phyloP scores from a whole-genome alignment of 768 basidiomycete genomes.

The Leccinellum luteum region DNA sequence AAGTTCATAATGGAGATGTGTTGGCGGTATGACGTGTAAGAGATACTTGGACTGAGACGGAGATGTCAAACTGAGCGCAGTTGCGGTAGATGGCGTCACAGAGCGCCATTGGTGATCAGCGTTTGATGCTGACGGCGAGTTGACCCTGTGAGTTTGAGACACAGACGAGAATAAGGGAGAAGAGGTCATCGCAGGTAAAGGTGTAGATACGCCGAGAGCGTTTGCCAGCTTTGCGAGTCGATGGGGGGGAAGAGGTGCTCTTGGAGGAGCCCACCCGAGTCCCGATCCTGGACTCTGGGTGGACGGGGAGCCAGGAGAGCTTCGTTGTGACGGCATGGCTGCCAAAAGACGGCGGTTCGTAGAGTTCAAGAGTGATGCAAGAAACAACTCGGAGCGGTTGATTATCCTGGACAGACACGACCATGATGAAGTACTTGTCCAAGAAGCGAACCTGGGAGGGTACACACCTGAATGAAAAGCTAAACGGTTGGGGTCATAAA shows the following conservation, averaged over 20 bases:
- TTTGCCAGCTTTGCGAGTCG: slow-evolving; percentile 82
- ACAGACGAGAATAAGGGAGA: slow-evolving; percentile 13
- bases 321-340: slow-evolving; percentile 16
- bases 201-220: slow-evolving; percentile 77
- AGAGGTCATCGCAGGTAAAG: slow-evolving; percentile 51
- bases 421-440: neutral
- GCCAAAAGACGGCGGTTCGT: slow-evolving; percentile 5
- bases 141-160: slow-evolving; percentile 12
- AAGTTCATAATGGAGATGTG: slow-evolving; percentile 64
- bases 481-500: neutral
- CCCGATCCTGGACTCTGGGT: slow-evolving; percentile 10
- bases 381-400: neutral
- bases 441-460: neutral
- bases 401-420: neutral
- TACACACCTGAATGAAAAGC: slow-evolving; percentile 13
- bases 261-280: slow-evolving; percentile 57
- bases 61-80: slow-evolving; percentile 38
- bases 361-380: slow-evolving; percentile 3
- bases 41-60: slow-evolving; percentile 62
- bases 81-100: slow-evolving; percentile 45
- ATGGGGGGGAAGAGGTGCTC: slow-evolving; percentile 69
- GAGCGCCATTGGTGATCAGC: slow-evolving; percentile 44
- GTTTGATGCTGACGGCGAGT: slow-evolving; percentile 17
- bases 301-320: slow-evolving; percentile 9
- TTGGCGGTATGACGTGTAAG: slow-evolving; percentile 81